Percentiles rank a stretch among this genome's conserved stretches.
Conservation (phyloP, 345 rosid genomes). For the Eucalyptus marginata region DNA sequence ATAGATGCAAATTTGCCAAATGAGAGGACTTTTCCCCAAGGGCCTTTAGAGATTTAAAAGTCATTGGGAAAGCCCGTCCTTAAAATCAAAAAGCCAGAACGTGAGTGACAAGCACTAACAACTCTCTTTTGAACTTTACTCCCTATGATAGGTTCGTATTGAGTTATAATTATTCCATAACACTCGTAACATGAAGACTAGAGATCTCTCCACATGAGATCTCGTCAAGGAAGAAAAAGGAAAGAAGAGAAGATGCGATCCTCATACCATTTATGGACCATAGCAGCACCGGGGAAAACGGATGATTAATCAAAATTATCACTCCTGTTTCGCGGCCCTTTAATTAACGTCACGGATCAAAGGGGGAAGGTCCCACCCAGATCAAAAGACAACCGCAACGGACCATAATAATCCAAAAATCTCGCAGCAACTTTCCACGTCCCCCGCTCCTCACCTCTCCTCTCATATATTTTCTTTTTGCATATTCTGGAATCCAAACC, state of each 20-base stretch:
- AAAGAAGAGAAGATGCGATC: not conserved
- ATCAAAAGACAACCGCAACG: not conserved
- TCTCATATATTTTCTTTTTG: not conserved
- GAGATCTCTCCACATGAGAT: not conserved
- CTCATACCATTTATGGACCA: not conserved
- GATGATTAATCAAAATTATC: not conserved
- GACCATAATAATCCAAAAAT: not conserved
- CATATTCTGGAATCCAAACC: not conserved
- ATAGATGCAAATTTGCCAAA: not conserved
- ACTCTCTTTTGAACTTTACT: not conserved
- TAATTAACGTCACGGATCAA: not conserved
- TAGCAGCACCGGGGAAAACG: fast-evolving
- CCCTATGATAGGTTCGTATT: fast-evolving
- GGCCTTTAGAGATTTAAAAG: not conserved
- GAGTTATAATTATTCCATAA: not conserved
- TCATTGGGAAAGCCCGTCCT: not conserved
- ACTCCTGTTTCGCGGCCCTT: not conserved
- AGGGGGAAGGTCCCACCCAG: not conserved
- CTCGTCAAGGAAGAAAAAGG: not conserved
- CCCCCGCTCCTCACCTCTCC: not conserved
- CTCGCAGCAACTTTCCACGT: not conserved
- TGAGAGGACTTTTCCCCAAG: not conserved
- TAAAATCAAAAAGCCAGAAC: not conserved
- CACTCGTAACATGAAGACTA: fast-evolving
- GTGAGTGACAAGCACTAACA: not conserved